Evolutionary conservation across 768 basidiomycete species (phyloP), one percentile per base, ranked within the genome.

Genomic region (Phlebiopsis gigantea): DNA sequence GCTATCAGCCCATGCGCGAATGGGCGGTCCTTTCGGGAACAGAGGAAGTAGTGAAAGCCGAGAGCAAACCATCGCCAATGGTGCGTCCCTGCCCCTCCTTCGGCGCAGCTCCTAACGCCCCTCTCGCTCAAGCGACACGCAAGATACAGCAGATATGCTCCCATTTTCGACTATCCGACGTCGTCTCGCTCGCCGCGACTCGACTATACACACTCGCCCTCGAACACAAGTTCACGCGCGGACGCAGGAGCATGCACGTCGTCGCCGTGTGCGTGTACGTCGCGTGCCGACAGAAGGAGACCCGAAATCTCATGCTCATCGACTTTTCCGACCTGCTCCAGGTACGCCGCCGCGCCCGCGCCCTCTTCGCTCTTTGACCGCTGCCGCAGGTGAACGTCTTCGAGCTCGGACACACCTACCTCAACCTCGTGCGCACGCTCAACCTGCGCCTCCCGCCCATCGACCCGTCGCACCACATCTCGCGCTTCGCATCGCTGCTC

Each of bases 241-340:
- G 97, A 8, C 81, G 97, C 25, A 87, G 88, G 65, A 91, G 91
- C 63, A 76, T 92, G 66, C 93, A 97, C 64, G 93, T 99, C 60
- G 90, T 96, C 31, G 97, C 95, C 2, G 90, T 95, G 42, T 99
- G 97, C 68, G 79, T 98, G 46, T 98, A 99, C 67, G 84, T 96
- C 43, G 92, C 94, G 2, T 96, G 94, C 68, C 73, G 96, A 58
- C 87, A 94, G 71, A 90, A 88, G 65, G 91, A 96, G 71, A 93
- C 91, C 0, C 75, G 88, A 52, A 92, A 87, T 56, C 91, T 95
- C 70, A 98, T 98, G 97, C 83, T 99, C 24, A 98, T 99, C 60
- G 97, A 99, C 73, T 98, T 99, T 65, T 93, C 93, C n/a, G 96
- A 98, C 68, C 77, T 95, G 41, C 80, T 99, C 3, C 89, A 93